These are phyloP conservation scores for Pulveroboletus sp. DNA, from an alignment of 768 basidiomycete species.

Conservation along the genomic window DNA sequence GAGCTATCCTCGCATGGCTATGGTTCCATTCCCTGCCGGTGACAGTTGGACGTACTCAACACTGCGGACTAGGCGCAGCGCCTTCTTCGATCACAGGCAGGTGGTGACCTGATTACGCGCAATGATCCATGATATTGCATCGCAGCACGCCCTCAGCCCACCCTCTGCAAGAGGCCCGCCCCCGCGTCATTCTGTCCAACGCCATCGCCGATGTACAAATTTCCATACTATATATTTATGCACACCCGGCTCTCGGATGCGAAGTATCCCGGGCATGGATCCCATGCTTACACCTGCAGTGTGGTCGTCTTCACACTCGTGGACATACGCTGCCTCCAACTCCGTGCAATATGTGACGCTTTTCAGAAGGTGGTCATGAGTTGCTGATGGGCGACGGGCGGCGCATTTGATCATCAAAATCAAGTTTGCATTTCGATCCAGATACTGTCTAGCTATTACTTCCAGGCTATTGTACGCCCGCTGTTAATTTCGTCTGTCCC, in stretches of 20 bases:
- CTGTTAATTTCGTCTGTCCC: constrained; percentile 8
- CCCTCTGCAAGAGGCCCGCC: constrained; percentile 10
- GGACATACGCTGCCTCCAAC: constrained; percentile 4
- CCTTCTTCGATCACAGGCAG: constrained; percentile 22
- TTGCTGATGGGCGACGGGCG: constrained; percentile 1
- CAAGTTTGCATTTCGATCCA: constrained; percentile 7
- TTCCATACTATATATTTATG: not conserved
- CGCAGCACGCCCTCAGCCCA: constrained; percentile 23
- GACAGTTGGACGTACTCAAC: constrained; percentile 15
- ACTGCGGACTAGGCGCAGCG: constrained; percentile 14
- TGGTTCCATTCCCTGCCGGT: constrained; percentile 20
- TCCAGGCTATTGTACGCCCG: not conserved
- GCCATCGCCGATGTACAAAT: constrained; percentile 2
- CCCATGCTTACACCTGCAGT: constrained; percentile 3
- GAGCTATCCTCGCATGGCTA: constrained; percentile 14
- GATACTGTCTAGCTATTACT: constrained; percentile 1
- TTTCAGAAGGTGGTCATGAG: not conserved
- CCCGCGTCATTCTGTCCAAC: constrained; percentile 3
- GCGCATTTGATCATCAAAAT: constrained; percentile 12
- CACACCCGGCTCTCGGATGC: constrained; percentile 4
- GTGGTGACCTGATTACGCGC: constrained; percentile 17
- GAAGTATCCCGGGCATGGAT: constrained; percentile 4
- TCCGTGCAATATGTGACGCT: constrained; percentile 7
- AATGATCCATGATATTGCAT: constrained; percentile 13
- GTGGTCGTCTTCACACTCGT: constrained; percentile 9